Base-by-base conservation (phyloP, 2,329 filamentous ascomycete species). In the Fusarium ramigenum region DNA sequence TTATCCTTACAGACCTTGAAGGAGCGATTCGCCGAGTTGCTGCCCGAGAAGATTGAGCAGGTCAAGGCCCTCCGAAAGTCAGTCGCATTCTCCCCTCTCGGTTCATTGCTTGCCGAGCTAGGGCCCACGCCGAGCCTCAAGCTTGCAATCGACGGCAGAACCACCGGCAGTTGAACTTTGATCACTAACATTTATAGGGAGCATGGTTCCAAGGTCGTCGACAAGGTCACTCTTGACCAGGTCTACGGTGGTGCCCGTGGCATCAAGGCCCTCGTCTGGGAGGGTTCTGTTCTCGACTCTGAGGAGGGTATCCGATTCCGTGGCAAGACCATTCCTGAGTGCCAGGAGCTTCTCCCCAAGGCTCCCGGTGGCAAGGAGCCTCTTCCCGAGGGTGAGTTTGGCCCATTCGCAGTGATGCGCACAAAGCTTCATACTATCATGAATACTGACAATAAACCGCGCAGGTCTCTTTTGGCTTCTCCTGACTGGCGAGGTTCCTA, bases 291-390 rank as follows among this genome's bases (percentile, higher is more conserved):
- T 80, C 93, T 99, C 81, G 96, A 99, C 87, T 90, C 96, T 66
- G 95, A 98, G 89, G 96, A 99, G 90, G 96, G 96, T 87, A 99
- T 99, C 86, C 94, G 96, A 80, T 99, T 99, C 92, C 93, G 96
- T 84, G 96, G 96, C 88, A 96, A 96, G 91, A 99, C 96, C 78
- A 99, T 99, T 81, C 96, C 96, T 79, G 96, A 99, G 87, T 98
- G 95, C 91, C 96, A 98, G 90, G 88, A 98, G 86, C 87, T 97
- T 80, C 94, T 99, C 67, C 96, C 96, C 85, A 98, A 97, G 90
- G 96, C 96, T 73, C 94, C 95, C 75, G 96, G 96, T 81, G 96
- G 96, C 88, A 90, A 95, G 84, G 96, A 99, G 90, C 96, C 96
- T 82, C 92, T 99, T 64, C 96, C 96, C 70, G 96, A 99, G 90